Conservation (phyloP, 257 asterid genomes). For the Linaria vulgaris region DNA sequence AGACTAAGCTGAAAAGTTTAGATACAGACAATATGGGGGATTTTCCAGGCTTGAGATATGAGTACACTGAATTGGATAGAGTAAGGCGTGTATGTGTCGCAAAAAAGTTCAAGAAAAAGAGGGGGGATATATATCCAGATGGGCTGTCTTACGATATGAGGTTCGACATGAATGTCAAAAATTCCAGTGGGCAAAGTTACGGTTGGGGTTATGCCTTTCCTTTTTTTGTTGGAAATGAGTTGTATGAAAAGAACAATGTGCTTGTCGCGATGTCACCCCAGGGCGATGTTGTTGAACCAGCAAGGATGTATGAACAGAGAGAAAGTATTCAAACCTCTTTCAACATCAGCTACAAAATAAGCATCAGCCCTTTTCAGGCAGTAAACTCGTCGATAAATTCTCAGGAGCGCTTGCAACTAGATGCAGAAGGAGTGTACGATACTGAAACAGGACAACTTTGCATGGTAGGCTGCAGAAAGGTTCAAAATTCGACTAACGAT, state of each 20-base stretch:
- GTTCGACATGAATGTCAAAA: conserved; percentile 41
- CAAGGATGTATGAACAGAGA: conserved; percentile 10
- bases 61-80: conserved; percentile 44
- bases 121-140: conserved; percentile 39
- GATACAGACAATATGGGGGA: not conserved
- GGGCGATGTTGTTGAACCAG: not conserved
- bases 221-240: conserved; percentile 39
- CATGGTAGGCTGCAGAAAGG: conserved; percentile 68
- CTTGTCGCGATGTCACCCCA: not conserved
- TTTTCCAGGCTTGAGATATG: conserved; percentile 40
- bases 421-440: conserved; percentile 64
- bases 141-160: conserved; percentile 51
- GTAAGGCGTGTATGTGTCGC: conserved; percentile 33
- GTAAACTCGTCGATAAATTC: conserved; percentile 22
- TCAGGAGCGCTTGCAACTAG: conserved; percentile 26
- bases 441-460: conserved; percentile 53
- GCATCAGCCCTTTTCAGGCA: conserved; percentile 16
- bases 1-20: conserved; percentile 27
- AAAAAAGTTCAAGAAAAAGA: conserved; percentile 23
- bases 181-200: conserved; percentile 20
- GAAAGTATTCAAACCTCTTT: not conserved
- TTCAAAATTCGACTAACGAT: not conserved
- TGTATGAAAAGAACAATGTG: not conserved
- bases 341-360: conserved; percentile 55
- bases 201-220: conserved; percentile 54